phyloP scores from a whole-genome alignment of 495 filamentous ascomycete species.

The Hypoxylon cercidicola region DNA sequence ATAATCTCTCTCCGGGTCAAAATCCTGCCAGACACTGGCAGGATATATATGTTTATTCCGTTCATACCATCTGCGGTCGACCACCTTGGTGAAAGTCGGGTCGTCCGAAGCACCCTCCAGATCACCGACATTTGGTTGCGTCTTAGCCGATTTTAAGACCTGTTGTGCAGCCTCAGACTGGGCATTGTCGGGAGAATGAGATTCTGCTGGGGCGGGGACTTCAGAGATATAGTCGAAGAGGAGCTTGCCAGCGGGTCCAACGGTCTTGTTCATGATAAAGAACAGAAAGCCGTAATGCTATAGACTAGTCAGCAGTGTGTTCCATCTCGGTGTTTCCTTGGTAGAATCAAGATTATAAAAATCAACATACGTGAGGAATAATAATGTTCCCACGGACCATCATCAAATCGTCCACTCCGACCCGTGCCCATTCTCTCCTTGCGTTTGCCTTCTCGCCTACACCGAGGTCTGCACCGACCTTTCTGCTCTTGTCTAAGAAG shows the following conservation, averaged over 20 bases:
- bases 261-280: constrained; percentile 88
- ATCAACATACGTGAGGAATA: constrained; percentile 87
- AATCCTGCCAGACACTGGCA: constrained; percentile 94
- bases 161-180: constrained; percentile 13
- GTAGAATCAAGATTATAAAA: not conserved
- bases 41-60: constrained; percentile 98
- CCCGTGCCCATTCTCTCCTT: constrained; percentile 87
- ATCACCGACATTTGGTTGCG: constrained; percentile 44
- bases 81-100: constrained; percentile 87
- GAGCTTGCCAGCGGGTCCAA: constrained; percentile 73
- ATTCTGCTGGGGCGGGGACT: constrained; percentile 46
- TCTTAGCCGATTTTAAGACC: constrained; percentile 59
- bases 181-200: constrained; percentile 10
- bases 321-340: not conserved
- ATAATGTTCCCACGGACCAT: constrained; percentile 92
- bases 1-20: constrained; percentile 90
- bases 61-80: constrained; percentile 96
- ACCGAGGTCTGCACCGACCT: constrained; percentile 85
- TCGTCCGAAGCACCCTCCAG: constrained; percentile 86
- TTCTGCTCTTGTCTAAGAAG: constrained; percentile 88
- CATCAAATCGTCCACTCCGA: constrained; percentile 97
- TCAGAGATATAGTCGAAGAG: constrained; percentile 80
- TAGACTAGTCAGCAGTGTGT: constrained; percentile 31
- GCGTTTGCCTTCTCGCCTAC: constrained; percentile 73
- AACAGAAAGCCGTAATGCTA: constrained; percentile 98